Percentiles rank a stretch among this genome's conserved stretches.
Conservation (phyloP, 495 filamentous ascomycete genomes). For the Tuber melanosporum region DNA sequence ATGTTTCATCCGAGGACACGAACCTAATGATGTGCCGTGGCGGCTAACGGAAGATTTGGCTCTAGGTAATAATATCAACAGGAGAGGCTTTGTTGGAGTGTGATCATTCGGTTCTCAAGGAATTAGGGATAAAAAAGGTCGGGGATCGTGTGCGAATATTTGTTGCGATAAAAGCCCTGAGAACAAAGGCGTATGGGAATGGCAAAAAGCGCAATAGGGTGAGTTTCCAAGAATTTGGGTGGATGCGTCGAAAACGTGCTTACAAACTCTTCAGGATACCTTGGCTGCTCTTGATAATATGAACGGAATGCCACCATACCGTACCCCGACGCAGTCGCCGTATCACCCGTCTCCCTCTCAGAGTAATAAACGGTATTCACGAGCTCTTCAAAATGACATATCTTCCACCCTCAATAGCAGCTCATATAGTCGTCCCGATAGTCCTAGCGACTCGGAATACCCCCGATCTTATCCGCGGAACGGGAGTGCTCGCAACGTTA, state of each 20-base stretch:
- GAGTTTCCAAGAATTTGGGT: constrained; percentile 19
- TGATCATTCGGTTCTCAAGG: constrained; percentile 90
- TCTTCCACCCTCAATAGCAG: constrained; percentile 34
- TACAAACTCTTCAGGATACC: constrained; percentile 54
- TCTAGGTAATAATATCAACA: constrained; percentile 82
- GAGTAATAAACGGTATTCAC: constrained; percentile 65
- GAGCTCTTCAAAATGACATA: constrained; percentile 48
- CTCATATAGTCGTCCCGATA: constrained; percentile 36
- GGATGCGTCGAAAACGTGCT: constrained; percentile 43
- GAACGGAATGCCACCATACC: constrained; percentile 34
- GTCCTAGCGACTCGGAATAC: constrained; percentile 38
- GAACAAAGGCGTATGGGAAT: constrained; percentile 75
- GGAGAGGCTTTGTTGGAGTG: constrained; percentile 94
- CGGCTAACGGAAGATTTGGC: neutral
- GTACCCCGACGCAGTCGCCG: constrained; percentile 32
- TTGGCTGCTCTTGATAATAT: constrained; percentile 58
- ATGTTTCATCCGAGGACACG: constrained; percentile 14
- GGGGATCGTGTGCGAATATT: constrained; percentile 95
- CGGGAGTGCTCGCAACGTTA: constrained; percentile 24
- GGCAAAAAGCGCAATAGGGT: constrained; percentile 83
- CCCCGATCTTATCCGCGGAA: constrained; percentile 22
- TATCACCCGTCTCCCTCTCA: constrained; percentile 51
- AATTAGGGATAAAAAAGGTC: constrained; percentile 97
- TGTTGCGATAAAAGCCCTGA: constrained; percentile 82
- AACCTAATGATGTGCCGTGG: neutral